These are phyloP conservation scores for Beta vulgaris DNA, from an alignment of 148 eudicot genomes.

Conservation along the genomic window DNA sequence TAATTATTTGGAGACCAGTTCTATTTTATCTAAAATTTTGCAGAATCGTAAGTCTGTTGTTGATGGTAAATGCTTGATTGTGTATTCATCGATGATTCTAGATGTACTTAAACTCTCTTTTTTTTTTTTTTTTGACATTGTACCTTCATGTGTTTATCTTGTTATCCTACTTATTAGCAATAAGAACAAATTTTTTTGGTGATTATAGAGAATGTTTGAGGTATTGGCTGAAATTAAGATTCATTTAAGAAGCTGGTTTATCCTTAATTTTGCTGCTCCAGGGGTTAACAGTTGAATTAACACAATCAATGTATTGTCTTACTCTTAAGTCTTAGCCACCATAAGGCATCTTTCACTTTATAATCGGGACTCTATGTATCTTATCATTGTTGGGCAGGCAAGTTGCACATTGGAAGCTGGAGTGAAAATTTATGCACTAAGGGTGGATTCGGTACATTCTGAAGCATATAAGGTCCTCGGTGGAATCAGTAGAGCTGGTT, in stretches of 20 bases:
- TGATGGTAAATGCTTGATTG: neutral
- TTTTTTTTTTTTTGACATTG: neutral
- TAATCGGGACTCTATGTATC: neutral
- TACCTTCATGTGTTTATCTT: neutral
- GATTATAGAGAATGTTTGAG: neutral
- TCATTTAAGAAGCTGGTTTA: neutral
- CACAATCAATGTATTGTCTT: neutral
- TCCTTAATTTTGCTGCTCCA: neutral
- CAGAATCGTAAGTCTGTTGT: neutral
- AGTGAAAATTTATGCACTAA: conserved; percentile 87
- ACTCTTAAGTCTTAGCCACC: too few relatives aligned
- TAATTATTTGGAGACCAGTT: neutral
- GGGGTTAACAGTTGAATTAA: neutral
- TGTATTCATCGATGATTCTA: neutral
- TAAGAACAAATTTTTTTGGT: neutral
- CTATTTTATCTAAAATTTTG: neutral
- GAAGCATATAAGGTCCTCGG: conserved; percentile 98
- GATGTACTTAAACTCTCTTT: neutral
- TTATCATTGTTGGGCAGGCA: conserved; percentile 40
- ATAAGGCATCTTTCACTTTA: neutral
- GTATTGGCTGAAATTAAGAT: neutral
- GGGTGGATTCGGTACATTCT: conserved; percentile 95
- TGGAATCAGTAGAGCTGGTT: conserved; percentile 90
- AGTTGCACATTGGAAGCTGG: conserved; percentile 99
- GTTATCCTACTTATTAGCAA: neutral